These are phyloP conservation scores for Cladophialophora bantiana DNA, from an alignment of 2,329 filamentous ascomycete species.

Conservation along the genomic window DNA sequence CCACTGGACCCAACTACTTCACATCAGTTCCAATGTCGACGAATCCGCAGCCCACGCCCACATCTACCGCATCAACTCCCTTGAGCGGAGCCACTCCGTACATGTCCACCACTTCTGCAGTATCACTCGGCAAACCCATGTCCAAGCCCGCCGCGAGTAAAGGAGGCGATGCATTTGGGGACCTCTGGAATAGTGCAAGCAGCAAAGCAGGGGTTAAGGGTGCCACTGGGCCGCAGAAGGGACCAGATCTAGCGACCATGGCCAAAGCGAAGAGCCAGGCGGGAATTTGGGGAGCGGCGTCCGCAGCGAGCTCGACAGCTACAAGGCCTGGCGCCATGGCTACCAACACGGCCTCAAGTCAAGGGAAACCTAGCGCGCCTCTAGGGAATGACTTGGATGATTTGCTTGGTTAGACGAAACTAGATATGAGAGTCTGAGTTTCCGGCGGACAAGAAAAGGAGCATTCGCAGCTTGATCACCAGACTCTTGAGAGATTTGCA, in stretches of 20 bases:
- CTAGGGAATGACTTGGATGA: slow-evolving; percentile 52
- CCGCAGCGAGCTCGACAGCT: slow-evolving; percentile 57
- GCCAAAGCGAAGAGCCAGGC: slow-evolving; percentile 98
- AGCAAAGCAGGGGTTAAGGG: slow-evolving; percentile 74
- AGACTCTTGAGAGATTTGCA: not conserved
- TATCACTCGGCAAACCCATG: slow-evolving; percentile 56
- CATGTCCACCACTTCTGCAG: slow-evolving; percentile 48
- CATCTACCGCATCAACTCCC: slow-evolving; percentile 41
- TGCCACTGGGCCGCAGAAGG: slow-evolving; percentile 70
- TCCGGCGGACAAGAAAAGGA: not conserved
- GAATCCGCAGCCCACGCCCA: slow-evolving; percentile 37
- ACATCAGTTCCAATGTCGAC: slow-evolving; percentile 68
- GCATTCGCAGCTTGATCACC: not conserved
- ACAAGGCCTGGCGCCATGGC: slow-evolving; percentile 54
- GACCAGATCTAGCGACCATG: slow-evolving; percentile 86
- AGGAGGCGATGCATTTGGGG: slow-evolving; percentile 86
- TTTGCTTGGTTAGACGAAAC: slow-evolving; percentile 51
- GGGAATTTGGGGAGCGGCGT: slow-evolving; percentile 86
- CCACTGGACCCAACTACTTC: slow-evolving; percentile 90
- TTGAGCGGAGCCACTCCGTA: slow-evolving; percentile 46
- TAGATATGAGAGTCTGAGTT: not conserved
- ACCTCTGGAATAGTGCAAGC: slow-evolving; percentile 74
- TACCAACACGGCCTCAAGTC: slow-evolving; percentile 46
- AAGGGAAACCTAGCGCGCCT: slow-evolving; percentile 46
- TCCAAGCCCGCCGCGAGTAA: slow-evolving; percentile 55